Conservation (phyloP, 2,329 filamentous ascomycete genomes). For the Grosmannia clavigera region DNA sequence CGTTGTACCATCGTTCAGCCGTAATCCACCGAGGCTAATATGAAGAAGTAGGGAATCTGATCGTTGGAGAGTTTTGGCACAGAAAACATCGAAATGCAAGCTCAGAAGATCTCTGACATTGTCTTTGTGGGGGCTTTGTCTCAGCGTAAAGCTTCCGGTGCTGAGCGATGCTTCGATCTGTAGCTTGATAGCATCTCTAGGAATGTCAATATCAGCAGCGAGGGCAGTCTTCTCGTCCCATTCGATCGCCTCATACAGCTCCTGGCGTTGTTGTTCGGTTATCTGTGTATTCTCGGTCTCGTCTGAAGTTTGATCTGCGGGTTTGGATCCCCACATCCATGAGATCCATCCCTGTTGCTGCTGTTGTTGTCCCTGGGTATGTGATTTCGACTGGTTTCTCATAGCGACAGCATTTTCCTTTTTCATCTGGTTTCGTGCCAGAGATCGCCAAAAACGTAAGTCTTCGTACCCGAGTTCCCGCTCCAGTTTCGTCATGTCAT, state of each 20-base stretch:
- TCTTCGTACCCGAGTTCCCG: constrained; percentile 89
- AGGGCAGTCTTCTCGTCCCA: constrained; percentile 95
- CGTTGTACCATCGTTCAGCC: constrained; percentile 92
- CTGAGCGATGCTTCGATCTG: constrained; percentile 87
- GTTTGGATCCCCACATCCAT: constrained; percentile 83
- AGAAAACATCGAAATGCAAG: constrained; percentile 88
- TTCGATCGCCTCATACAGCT: constrained; percentile 94
- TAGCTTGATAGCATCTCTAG: constrained; percentile 83
- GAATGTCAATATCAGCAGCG: constrained; percentile 76
- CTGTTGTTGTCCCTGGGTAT: constrained; percentile 32
- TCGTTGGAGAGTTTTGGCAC: constrained; percentile 76
- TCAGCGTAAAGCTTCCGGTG: constrained; percentile 90
- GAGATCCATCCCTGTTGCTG: constrained; percentile 78
- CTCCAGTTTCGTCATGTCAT: constrained; percentile 66
- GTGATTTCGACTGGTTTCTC: constrained; percentile 36
- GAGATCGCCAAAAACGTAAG: constrained; percentile 88
- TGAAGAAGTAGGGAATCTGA: constrained; percentile 85
- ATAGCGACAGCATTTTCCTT: constrained; percentile 91
- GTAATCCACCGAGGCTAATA: constrained; percentile 79
- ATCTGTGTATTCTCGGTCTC: constrained; percentile 72
- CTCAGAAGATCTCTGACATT: constrained; percentile 66
- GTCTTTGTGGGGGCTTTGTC: constrained; percentile 68
- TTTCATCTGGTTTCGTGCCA: constrained; percentile 85
- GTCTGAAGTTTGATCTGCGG: constrained; percentile 40
- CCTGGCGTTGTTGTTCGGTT: constrained; percentile 89